phyloP scores from a whole-genome alignment of 2,329 filamentous ascomycete species.

The Xylariaceae sp. region DNA sequence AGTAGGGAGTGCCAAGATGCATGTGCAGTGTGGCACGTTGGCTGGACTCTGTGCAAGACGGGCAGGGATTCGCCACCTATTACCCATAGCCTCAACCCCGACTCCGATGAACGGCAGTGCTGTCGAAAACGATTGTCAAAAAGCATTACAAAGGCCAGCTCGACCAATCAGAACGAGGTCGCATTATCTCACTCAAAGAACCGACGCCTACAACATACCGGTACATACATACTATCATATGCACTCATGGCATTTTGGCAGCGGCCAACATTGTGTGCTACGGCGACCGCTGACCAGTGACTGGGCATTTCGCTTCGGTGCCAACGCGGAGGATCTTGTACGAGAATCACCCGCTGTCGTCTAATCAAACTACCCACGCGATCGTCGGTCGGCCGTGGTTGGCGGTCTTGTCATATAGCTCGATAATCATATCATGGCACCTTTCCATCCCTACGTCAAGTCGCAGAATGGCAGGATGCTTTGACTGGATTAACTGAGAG shows the following conservation, averaged over 20 bases:
- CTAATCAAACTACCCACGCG: too few relatives aligned
- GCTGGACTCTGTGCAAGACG: not conserved
- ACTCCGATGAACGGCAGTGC: constrained; percentile 29
- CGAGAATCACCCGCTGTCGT: too few relatives aligned
- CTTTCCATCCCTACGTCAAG: not conserved
- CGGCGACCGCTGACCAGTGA: not conserved
- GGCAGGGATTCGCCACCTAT: constrained; percentile 11
- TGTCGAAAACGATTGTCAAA: constrained; percentile 20
- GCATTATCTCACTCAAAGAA: constrained; percentile 15
- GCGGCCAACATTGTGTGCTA: not conserved
- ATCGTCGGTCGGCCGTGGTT: too few relatives aligned
- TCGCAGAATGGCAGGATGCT: not conserved
- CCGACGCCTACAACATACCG: not conserved
- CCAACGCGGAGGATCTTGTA: too few relatives aligned
- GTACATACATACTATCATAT: too few relatives aligned
- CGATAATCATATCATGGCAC: too few relatives aligned
- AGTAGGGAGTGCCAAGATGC: constrained; percentile 19
- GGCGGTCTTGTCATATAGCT: too few relatives aligned
- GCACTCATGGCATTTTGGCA: too few relatives aligned
- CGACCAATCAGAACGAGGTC: constrained; percentile 16
- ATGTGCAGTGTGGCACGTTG: constrained; percentile 24
- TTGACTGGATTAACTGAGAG: not conserved
- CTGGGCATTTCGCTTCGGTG: too few relatives aligned
- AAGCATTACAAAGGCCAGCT: constrained; percentile 21
- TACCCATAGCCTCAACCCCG: constrained; percentile 9